Percentiles rank a stretch among this genome's conserved stretches.
These are phyloP conservation scores for Blastobotrys serpentis DNA, from an alignment of 1,139 yeast species.

Conservation along the genomic window DNA sequence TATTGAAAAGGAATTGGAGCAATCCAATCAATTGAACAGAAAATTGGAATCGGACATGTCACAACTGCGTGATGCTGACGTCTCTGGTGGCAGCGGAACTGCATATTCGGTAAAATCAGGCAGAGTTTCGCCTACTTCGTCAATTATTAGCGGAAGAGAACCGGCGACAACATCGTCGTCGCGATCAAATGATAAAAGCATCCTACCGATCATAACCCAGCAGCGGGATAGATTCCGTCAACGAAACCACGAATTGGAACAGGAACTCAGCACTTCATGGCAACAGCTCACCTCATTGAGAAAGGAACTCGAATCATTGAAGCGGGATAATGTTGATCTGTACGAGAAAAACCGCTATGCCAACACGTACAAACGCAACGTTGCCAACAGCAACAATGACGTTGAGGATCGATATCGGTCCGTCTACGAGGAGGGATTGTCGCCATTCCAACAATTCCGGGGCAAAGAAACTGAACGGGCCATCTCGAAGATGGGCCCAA, in stretches of 20 bases:
- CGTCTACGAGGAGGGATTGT: slow-evolving; percentile 73
- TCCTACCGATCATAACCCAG: slow-evolving; percentile 85
- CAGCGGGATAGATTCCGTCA: slow-evolving; percentile 91
- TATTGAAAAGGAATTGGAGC: slow-evolving; percentile 44
- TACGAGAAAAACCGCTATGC: slow-evolving; percentile 80
- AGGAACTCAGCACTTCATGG: slow-evolving; percentile 64
- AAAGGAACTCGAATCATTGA: slow-evolving; percentile 61
- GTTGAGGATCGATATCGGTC: slow-evolving; percentile 62
- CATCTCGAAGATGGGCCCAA: slow-evolving; percentile 66
- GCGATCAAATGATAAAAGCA: slow-evolving; percentile 44
- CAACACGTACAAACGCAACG: slow-evolving; percentile 41
- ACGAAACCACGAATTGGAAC: slow-evolving; percentile 78
- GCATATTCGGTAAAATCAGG: slow-evolving; percentile 42
- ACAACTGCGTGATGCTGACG: slow-evolving; percentile 34
- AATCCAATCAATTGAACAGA: slow-evolving; percentile 47
- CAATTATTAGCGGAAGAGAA: slow-evolving; percentile 30
- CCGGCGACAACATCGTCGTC: slow-evolving; percentile 12
- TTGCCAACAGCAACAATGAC: slow-evolving; percentile 19
- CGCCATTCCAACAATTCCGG: slow-evolving; percentile 83
- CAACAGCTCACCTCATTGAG: slow-evolving; percentile 57
- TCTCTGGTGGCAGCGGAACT: slow-evolving; percentile 33
- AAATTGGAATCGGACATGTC: slow-evolving; percentile 71
- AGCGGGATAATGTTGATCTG: slow-evolving; percentile 71
- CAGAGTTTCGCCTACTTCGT: slow-evolving; percentile 44
- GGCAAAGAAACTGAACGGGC: slow-evolving; percentile 76